phyloP scores from a whole-genome alignment of 2,329 filamentous ascomycete genomes.

The Neodidymelliopsis sp. region DNA sequence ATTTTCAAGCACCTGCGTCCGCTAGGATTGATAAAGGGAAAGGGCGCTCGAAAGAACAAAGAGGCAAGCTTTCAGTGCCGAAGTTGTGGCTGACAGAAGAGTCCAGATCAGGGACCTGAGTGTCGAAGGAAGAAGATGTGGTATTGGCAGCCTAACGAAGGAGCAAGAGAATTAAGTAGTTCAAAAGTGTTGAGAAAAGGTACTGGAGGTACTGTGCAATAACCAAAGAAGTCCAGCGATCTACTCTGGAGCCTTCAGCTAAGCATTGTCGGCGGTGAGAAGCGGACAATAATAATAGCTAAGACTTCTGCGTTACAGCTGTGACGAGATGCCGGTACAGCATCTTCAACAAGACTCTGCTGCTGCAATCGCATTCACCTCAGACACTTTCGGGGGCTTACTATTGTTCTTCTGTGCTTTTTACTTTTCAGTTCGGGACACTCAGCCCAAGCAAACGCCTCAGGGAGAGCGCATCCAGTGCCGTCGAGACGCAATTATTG shows the following conservation, averaged over 20 bases:
- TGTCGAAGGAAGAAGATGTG: background rate
- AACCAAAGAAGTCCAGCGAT: background rate
- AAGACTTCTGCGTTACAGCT: background rate
- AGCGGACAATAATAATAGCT: slow-evolving; percentile 8
- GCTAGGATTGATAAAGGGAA: background rate
- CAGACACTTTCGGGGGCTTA: slow-evolving; percentile 23
- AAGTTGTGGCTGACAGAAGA: background rate
- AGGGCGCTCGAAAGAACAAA: slow-evolving; percentile 2
- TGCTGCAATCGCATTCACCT: slow-evolving; percentile 18
- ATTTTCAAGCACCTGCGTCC: background rate
- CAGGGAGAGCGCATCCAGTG: slow-evolving; percentile 6
- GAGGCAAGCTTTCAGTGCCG: background rate
- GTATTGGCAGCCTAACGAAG: background rate
- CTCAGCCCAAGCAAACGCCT: slow-evolving; percentile 12
- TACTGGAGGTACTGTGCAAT: background rate
- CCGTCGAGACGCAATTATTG: slow-evolving; percentile 1
- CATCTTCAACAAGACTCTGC: slow-evolving; percentile 1
- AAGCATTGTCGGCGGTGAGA: slow-evolving; percentile 10
- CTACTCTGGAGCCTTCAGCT: background rate
- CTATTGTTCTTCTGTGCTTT: slow-evolving; percentile 31
- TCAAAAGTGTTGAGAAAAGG: background rate
- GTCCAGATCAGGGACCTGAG: background rate
- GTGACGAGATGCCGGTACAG: background rate
- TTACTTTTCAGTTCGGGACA: slow-evolving; percentile 10
- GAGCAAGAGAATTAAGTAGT: background rate